Evolutionary conservation across 2,329 filamentous ascomycete genomes (phyloP), one percentile per base, ranked within the genome.

Genomic region (Arthrobotrys musiformis): DNA sequence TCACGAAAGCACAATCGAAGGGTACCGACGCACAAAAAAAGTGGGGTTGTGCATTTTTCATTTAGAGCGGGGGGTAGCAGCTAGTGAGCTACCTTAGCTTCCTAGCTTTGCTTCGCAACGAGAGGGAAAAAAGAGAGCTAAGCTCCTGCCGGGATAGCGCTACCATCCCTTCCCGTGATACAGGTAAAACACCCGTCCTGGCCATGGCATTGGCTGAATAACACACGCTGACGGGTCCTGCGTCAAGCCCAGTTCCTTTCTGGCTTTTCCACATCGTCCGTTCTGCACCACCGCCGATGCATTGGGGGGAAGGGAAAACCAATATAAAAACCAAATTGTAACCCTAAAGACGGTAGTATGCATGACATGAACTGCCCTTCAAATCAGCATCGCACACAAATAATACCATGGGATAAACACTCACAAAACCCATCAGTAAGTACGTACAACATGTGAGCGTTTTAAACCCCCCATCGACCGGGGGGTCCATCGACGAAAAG

Each of bases 241-340:
- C 52, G 54, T 54, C 70, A 75, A 56, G 70, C 26, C 70, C 63
- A n/a, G n/a, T n/a, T n/a, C n/a, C n/a, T n/a, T n/a, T n/a, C n/a
- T n/a, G n/a, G n/a, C n/a, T n/a, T n/a, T n/a, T n/a, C n/a, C n/a
- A n/a, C n/a, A n/a, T n/a, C n/a, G n/a, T n/a, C n/a, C n/a, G n/a
- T n/a, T n/a, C n/a, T n/a, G n/a, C n/a, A n/a, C n/a, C n/a, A n/a
- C n/a, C n/a, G n/a, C n/a, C n/a, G n/a, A n/a, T n/a, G n/a, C n/a
- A n/a, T n/a, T n/a, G n/a, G n/a, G n/a, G n/a, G n/a, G n/a, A n/a
- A n/a, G n/a, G n/a, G n/a, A n/a, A n/a, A n/a, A n/a, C n/a, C n/a
- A n/a, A n/a, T n/a, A n/a, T n/a, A n/a, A n/a, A n/a, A n/a, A n/a
- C n/a, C n/a, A 52, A 28, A 61, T 73, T 73, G 69, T 73, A 73